Base-by-base conservation (phyloP, 169 alveolate species). In the Sarcocystis neurona region DNA sequence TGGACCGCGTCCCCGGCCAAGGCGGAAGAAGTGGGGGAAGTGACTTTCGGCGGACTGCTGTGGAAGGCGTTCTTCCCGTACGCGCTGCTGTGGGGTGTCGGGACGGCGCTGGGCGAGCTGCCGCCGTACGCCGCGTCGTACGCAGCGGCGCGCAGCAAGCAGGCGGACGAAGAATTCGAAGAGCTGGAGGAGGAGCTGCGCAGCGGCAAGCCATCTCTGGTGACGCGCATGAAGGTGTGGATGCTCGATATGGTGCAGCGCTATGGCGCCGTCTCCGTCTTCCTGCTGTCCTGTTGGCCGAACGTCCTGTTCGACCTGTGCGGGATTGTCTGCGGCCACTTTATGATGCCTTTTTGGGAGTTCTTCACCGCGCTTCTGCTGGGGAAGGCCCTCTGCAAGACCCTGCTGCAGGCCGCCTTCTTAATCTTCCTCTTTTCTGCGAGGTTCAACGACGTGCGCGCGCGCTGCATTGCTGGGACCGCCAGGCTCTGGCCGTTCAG, bases 81-180 rank as follows among this genome's bases (percentile, higher is more conserved):
- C 41, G 91, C 88, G 12, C 47, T 97, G 66, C 89, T 97, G 66
- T 97, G 98, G 98, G 99, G 99, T n/a, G 84, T 96, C 18, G 99
- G 99, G 43, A 97, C 99, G 3, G 99, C 98, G 23, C 85, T 97
- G 23, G 99, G 99, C 3, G 99, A 97, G 92, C 92, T 97, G 46
- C 99, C 99, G 41, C 99, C 99, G n/a, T 97, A 97, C 87, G 97
- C 97, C 63, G 97, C 98, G 30, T 97, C 99, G 0, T 95, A 94
- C 88, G 98, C 98, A 32, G 98, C 98, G 32, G 91, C 97, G n/a
- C 93, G 84, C 30, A 95, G 97, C 15, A 94, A 94, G 46, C 75
- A 88, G 78, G 92, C 92, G 44, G 84, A 89, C 41, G 98, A 94
- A 63, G 98, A 96, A 85, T 89, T 93, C n/a, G 97, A 94, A 75